Conservation (phyloP, 129 eudicot species). For the Centaurea solstitialis region DNA sequence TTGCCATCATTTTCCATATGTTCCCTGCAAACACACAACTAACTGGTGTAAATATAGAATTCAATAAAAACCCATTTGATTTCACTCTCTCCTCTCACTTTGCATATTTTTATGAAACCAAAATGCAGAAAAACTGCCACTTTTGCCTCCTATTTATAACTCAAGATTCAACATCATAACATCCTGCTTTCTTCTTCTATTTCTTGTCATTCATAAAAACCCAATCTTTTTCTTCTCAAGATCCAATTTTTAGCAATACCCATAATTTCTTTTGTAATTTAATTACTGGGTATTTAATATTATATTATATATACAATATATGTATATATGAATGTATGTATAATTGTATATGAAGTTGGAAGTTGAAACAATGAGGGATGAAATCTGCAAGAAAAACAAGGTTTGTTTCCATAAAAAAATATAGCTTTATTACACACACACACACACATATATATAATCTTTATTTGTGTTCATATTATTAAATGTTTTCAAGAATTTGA, state of each 20-base stretch:
- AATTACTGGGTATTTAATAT: slow-evolving; percentile 9
- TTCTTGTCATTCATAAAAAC: slow-evolving; percentile 18
- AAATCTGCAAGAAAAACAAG: slow-evolving; percentile 80
- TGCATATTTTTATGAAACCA: slow-evolving; percentile 33
- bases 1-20: slow-evolving; percentile 31
- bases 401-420: slow-evolving; percentile 46
- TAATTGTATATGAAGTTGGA: slow-evolving; percentile 48
- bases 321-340: background rate
- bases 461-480: background rate
- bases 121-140: slow-evolving; percentile 44
- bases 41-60: slow-evolving; percentile 10
- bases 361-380: slow-evolving; percentile 75
- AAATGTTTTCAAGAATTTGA: slow-evolving; percentile 21
- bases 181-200: slow-evolving; percentile 1
- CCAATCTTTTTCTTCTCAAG: slow-evolving; percentile 27
- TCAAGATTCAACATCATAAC: slow-evolving; percentile 26
- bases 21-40: slow-evolving; percentile 30
- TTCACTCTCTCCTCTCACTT: slow-evolving; percentile 36
- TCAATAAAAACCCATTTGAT: slow-evolving; percentile 35
- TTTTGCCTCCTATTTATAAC: slow-evolving; percentile 41
- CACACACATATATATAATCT: background rate
- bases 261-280: slow-evolving; percentile 16
- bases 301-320: too few species aligned
- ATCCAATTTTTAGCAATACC: slow-evolving; percentile 24
- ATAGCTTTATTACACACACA: background rate